These are phyloP conservation scores for Penicillium brevicompactum DNA, from an alignment of 2,329 filamentous ascomycete genomes.

Conservation along the genomic window DNA sequence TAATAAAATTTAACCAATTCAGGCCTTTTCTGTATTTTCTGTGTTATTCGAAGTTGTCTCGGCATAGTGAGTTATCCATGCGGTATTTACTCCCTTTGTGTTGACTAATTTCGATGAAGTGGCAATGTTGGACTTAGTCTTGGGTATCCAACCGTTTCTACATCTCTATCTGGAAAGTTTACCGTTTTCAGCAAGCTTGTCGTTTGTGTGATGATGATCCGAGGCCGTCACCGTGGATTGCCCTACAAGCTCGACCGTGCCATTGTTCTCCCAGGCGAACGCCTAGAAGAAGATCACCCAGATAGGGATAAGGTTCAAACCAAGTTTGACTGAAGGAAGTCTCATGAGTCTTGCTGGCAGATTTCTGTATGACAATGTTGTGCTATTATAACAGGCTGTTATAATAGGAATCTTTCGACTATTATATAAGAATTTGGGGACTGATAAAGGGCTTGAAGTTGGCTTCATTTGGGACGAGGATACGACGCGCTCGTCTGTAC, in stretches of 20 bases:
- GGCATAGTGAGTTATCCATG: conserved; percentile 36
- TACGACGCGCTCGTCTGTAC: too few species aligned
- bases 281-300: conserved; percentile 3
- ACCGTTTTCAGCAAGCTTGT: conserved; percentile 56
- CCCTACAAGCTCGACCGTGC: conserved; percentile 57
- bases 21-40: conserved; percentile 57
- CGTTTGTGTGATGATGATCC: conserved; percentile 57
- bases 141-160: conserved; percentile 32
- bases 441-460: too few species aligned
- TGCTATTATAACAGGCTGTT: not conserved
- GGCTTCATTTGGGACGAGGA: too few species aligned
- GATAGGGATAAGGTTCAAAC: not conserved
- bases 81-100: not conserved
- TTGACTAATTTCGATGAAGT: conserved; percentile 15
- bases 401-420: not conserved
- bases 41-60: conserved; percentile 50
- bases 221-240: conserved; percentile 58
- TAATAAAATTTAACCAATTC: not conserved
- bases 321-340: not conserved
- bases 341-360: not conserved
- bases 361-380: not conserved
- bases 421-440: too few species aligned
- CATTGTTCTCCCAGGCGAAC: conserved; percentile 34
- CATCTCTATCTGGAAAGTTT: conserved; percentile 48
- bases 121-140: conserved; percentile 39